Conservation (phyloP, 2,329 filamentous ascomycete species). For the Beauveria medogensis region DNA sequence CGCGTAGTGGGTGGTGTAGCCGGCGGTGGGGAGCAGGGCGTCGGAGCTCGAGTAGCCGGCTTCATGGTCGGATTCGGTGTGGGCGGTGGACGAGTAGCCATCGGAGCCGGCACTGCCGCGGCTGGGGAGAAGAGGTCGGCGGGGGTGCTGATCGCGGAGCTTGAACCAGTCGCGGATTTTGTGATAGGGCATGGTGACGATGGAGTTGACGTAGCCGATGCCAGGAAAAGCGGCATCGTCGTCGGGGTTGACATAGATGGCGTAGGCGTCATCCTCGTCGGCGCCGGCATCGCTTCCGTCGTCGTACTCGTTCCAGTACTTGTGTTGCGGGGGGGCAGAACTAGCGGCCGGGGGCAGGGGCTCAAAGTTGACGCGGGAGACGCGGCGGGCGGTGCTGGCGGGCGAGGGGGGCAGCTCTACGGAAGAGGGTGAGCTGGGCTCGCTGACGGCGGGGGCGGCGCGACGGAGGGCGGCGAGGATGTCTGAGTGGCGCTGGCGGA, state of each 20-base stretch:
- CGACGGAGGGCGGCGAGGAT: constrained; percentile 39
- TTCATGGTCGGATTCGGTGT: constrained; percentile 34
- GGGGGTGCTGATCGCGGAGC: constrained; percentile 20
- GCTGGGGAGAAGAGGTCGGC: constrained; percentile 20
- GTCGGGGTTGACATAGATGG: constrained; percentile 68
- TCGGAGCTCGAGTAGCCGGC: constrained; percentile 47
- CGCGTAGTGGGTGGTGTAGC: constrained; percentile 48
- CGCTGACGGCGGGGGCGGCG: constrained; percentile 32
- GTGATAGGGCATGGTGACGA: constrained; percentile 41
- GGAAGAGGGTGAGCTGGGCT: constrained; percentile 31
- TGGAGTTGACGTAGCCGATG: constrained; percentile 48
- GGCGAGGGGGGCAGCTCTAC: constrained; percentile 17
- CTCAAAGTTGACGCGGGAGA: constrained; percentile 21
- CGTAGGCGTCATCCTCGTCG: constrained; percentile 48
- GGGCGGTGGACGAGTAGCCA: constrained; percentile 24
- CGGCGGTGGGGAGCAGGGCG: constrained; percentile 35
- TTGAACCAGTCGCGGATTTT: constrained; percentile 45
- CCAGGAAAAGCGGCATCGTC: constrained; percentile 53
- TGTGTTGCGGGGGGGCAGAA: constrained; percentile 23
- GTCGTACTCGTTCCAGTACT: constrained; percentile 86
- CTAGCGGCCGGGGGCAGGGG: constrained; percentile 23
- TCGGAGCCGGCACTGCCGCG: constrained; percentile 18
- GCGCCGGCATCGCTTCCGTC: constrained; percentile 62
- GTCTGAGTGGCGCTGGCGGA: constrained; percentile 43
- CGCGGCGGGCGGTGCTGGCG: constrained; percentile 13